Percentiles rank a stretch among this genome's conserved stretches.
phyloP scores from a whole-genome alignment of 139 green algal genomes.

The Chlamydomonas sp. region DNA sequence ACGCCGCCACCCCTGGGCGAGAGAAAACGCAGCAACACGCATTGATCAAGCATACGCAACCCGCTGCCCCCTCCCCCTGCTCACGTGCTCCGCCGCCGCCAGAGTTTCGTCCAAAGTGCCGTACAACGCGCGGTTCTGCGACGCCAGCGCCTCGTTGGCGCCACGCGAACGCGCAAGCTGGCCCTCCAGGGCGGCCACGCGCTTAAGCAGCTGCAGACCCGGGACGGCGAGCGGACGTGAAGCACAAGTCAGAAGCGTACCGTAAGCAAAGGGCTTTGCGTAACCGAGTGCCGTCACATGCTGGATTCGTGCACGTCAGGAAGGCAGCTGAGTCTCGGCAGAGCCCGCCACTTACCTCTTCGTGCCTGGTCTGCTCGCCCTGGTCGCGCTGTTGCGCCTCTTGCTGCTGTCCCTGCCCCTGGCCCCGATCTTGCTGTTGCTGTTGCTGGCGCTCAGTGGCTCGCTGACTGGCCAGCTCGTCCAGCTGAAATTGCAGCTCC shows the following conservation, averaged over 20 bases:
- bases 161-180: neutral
- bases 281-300: no score
- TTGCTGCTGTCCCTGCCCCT: neutral
- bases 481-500: conserved; percentile 9
- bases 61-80: neutral
- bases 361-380: neutral
- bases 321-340: no score
- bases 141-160: conserved; percentile 9
- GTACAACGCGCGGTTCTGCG: conserved; percentile 16
- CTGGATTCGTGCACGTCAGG: no score
- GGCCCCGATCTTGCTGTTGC: neutral
- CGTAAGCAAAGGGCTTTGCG: no score
- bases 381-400: neutral
- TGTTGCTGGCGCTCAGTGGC: no score
- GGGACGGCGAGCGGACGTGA: no score
- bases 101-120: conserved; percentile 23
- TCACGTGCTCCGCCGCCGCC: conserved; percentile 22
- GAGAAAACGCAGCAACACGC: no score
- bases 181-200: neutral
- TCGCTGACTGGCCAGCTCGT: neutral
- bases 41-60: no score
- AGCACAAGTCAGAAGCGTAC: no score
- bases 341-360: no score
- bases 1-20: no score
- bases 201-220: neutral